Base-by-base conservation (phyloP, 2,329 filamentous ascomycete species). In the Coniosporium tulheliwenetii region DNA sequence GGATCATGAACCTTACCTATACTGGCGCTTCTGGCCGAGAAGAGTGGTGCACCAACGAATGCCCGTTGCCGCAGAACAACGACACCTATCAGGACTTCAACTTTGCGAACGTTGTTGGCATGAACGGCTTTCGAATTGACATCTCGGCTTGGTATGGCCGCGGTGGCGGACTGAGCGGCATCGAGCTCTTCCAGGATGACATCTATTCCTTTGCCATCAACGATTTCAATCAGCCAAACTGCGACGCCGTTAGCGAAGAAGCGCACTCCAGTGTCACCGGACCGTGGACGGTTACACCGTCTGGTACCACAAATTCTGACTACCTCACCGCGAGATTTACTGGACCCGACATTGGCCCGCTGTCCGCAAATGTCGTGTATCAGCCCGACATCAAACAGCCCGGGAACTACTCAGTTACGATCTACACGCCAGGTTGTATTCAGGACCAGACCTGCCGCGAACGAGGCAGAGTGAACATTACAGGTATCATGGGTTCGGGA, bases 1-100 rank as follows among this genome's bases (percentile, higher is more conserved):
- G 91, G 40, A 95, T 98, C 57, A 84, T 98, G 78, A 95, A 96
- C 61, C 71, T 98, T 54, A 93, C 86, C 32, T 96, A 91, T 51
- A 78, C 79, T 47, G 85, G 96, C 81, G 16, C 65, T 57, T 33
- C 81, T 1, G 81, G 81, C 19, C 64, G 73, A 39, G 79, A 79
- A 41, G 62, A 66, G 29, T 78, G 73, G 43, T 98, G 91, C 62
- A 85, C 87, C 40, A 80, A 77, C 45, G 71, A 76, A 52, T 98
- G 91, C 52, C 84, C 87, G n/a, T 70, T 98, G 38, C 85, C 82
- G 46, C 50, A 66, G 44, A 69, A 77, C 53, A 76, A 85, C 52
- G 62, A 69, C 13, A 73, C 69, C 5, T 93, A 75, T 50, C 87
- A 95, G 58, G 91, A 98, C 52, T 98, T 96, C 56, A 73, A 77